Base-by-base conservation (phyloP, 129 eudicot genomes). In the Flaveria brownii region DNA sequence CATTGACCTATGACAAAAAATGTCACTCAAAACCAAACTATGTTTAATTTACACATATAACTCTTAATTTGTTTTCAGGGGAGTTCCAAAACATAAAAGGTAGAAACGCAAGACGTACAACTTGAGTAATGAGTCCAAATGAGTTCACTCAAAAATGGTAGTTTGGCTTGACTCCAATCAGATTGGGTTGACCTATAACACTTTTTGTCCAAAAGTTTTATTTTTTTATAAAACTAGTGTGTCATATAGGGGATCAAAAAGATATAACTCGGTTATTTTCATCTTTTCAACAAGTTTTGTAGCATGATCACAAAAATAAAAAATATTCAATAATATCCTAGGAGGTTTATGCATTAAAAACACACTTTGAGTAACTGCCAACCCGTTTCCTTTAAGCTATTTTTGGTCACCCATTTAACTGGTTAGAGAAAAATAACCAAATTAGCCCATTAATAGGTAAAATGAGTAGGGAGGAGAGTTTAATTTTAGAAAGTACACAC, bases 1-100 rank as follows among this genome's bases (percentile, higher is more conserved):
- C 77, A 70, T 78, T 61, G 96, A 85, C 81, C 97, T 93, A 88
- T 76, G 54, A 74, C 80, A 66, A 72, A 65, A 36, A 42, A 60
- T 68, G 13, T 23, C 2, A 9, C 77, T 26, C 55, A 72, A 49
- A 69, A 39, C 25, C 26, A 62, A 11, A 43, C 22, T 26, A 16
- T 33, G 18, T 72, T 61, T 63, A 72, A 59, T 74, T n/a, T 22
- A 42, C 2, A 2, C 26, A 13, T 36, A 39, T 62, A 12, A 71
- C n/a, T 47, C 42, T 28, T 70, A 25, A 78, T 33, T 36, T 12
- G 17, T 42, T 56, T 69, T 56, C 57, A 26, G 50, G 61, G 55
- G 6, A 25, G 13, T 25, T 56, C 5, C 25, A 33, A 17, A n/a
- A 6, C 25, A 17, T 55, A 33, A 56, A 42, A 60, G 22, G 46